Evolutionary conservation across 768 basidiomycete species (phyloP).

Genomic region (Mrakia blollopis): DNA sequence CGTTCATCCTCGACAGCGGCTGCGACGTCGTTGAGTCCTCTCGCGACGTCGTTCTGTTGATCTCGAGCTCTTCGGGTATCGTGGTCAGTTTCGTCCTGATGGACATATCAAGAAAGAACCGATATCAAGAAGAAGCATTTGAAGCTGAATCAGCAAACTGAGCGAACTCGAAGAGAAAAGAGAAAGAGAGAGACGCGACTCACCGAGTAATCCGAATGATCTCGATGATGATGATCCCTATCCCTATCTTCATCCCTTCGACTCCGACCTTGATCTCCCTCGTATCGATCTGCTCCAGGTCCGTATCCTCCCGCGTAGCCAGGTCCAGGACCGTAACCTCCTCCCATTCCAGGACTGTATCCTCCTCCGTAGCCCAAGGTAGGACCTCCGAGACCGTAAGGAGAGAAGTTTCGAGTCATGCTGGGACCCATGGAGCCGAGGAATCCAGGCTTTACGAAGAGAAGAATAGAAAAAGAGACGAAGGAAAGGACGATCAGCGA

Average conservation of each 20-base stretch:
- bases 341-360: slow-evolving; percentile 7
- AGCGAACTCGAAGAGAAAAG: background rate
- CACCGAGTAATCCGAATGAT: slow-evolving; percentile 12
- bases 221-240: background rate
- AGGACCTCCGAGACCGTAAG: background rate
- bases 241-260: background rate
- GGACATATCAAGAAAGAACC: background rate
- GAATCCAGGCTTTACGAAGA: background rate
- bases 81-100: background rate
- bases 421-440: background rate
- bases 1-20: slow-evolving; percentile 8
- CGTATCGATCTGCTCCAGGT: slow-evolving; percentile 11
- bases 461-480: background rate
- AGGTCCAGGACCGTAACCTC: background rate
- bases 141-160: background rate
- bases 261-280: background rate
- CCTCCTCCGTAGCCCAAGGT: background rate
- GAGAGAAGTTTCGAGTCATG: background rate
- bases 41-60: background rate
- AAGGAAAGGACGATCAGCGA: background rate
- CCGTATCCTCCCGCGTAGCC: background rate
- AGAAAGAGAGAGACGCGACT: slow-evolving; percentile 3
- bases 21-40: slow-evolving; percentile 1
- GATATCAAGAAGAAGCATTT: too few relatives aligned
- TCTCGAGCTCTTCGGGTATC: background rate